phyloP scores from a whole-genome alignment of 768 basidiomycete genomes.

The Tulasnella sp. region DNA sequence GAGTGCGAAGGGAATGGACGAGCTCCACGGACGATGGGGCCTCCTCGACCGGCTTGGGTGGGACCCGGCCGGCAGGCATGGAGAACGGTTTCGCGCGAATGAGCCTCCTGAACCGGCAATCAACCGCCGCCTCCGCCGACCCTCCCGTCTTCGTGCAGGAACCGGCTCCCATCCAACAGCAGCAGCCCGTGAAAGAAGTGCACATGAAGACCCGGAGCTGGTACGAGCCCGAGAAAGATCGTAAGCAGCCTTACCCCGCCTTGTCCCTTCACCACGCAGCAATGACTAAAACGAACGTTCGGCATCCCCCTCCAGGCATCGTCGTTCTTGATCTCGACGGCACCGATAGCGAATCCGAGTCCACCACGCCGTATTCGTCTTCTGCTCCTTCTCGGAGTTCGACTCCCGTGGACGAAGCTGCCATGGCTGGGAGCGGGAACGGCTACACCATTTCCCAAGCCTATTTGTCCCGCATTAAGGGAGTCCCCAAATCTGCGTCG shows the following conservation, averaged over 20 bases:
- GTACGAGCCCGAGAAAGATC: slow-evolving; percentile 67
- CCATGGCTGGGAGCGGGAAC: background rate
- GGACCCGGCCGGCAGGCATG: slow-evolving; percentile 15
- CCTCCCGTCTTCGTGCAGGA: slow-evolving; percentile 7
- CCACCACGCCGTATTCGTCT: background rate
- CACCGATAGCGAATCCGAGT: slow-evolving; percentile 43
- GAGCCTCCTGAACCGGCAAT: slow-evolving; percentile 7
- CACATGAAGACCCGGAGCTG: slow-evolving; percentile 62
- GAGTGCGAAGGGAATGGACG: background rate
- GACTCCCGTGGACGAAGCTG: slow-evolving; percentile 1
- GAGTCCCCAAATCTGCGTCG: slow-evolving; percentile 5
- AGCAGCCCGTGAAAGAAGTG: slow-evolving; percentile 45
- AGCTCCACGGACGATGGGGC: background rate
- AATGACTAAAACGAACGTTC: slow-evolving; percentile 23
- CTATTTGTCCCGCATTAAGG: slow-evolving; percentile 19
- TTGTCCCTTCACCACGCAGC: slow-evolving; percentile 16
- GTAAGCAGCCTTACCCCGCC: slow-evolving; percentile 44
- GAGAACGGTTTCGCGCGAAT: slow-evolving; percentile 22
- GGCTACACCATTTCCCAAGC: slow-evolving; percentile 18
- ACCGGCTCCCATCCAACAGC: background rate
- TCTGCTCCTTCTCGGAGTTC: slow-evolving; percentile 2
- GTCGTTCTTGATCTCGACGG: slow-evolving; percentile 58
- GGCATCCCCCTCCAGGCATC: slow-evolving; percentile 48
- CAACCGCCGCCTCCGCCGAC: background rate
- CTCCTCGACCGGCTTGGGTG: background rate